Evolutionary conservation across 192 early-diverging fungal genomes (phyloP), one percentile per base, ranked within the genome.

Genomic region (Thoreauomyces humboldtii): DNA sequence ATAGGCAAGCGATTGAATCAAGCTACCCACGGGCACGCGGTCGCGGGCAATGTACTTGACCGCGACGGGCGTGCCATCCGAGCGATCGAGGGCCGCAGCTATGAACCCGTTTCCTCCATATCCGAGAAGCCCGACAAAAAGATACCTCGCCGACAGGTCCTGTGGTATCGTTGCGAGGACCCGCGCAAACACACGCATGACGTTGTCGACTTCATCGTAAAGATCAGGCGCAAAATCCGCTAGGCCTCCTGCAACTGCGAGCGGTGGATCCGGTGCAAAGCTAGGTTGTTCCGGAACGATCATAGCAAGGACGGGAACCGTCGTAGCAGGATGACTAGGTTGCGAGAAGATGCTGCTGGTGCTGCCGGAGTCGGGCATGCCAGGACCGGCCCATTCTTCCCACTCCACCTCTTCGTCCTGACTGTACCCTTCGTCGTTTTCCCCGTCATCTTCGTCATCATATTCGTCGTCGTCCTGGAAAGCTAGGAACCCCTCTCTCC

Each of bases 21-120:
- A 34, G 41, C 41, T 54, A 34, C 29, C 54, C 24, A 14, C 14
- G 0, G 64, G 22, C 6, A 67, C 42, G 1, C 56, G 52, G 21
- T 60, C 35, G 6, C 38, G 19, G 2, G 21, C n/a, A 17, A 72
- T 52, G 36, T 67, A 72, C 56, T 72, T 72, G 36, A 67, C 41
- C n/a, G 65, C 70, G 21, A 65, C 58, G 3, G 52, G 32, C 14
- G 47, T 55, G 37, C 63, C 70, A 44, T 45, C 52, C 34, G n/a
- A 24, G 17, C 60, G 28, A 25, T 69, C 55, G 12, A 71, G 15
- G 2, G 66, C 72, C 5, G 34, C 72, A 2, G 67, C 72, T 3
- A 73, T 53, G 42, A 64, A 73, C 17, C 72, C 72, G 32, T 73
- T 73, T 3, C 72, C 72, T 7, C 72, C 72, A 47, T 70, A 73